Evolutionary conservation across 129 eudicot species (phyloP), one percentile per base, ranked within the genome.

Genomic region (Arctium minus): DNA sequence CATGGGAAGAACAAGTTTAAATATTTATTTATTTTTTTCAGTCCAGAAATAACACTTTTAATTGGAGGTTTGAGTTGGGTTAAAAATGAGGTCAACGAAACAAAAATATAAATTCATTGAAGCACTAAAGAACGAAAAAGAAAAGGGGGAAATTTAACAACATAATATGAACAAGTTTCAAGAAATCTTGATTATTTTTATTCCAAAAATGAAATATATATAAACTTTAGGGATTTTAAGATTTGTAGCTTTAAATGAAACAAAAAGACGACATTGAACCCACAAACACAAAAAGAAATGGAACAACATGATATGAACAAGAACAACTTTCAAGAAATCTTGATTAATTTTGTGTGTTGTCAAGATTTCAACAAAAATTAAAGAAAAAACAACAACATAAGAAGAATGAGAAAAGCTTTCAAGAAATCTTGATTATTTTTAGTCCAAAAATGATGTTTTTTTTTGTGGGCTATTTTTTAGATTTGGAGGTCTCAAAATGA

Each of bases 231-330:
- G 86, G 69, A 12, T 30, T 72, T 62, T 67, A 72, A 72, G 76
- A 74, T 73, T 84, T 79, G 79, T 80, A 72, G 42, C 70, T n/a
- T 77, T 83, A 29, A 72, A 33, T 71, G 78, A 37, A 72, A 70
- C n/a, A n/a, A 73, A 38, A 36, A 69, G 6, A 48, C 31, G 50
- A 4, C 36, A n/a, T 15, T 60, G 68, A 60, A 60, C 68, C 68
- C 68, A 60, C 68, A 0, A 46, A 60, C 68, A 60, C 68, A 60
- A 60, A 60, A 60, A 60, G 68, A 60, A 60, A 60, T 60, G 68
- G 68, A 60, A 60, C 68, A 60, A 60, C 29, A 17, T 15, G 37
- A n/a, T 60, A 50, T 36, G 9, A 22, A 60, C 73, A 77, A 35
- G n/a, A 79, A 37, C 35, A 35, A 31, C 64, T 42, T 69, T 79